These are phyloP conservation scores for Mycena kentingensis DNA, from an alignment of 768 basidiomycete species.

Conservation along the genomic window DNA sequence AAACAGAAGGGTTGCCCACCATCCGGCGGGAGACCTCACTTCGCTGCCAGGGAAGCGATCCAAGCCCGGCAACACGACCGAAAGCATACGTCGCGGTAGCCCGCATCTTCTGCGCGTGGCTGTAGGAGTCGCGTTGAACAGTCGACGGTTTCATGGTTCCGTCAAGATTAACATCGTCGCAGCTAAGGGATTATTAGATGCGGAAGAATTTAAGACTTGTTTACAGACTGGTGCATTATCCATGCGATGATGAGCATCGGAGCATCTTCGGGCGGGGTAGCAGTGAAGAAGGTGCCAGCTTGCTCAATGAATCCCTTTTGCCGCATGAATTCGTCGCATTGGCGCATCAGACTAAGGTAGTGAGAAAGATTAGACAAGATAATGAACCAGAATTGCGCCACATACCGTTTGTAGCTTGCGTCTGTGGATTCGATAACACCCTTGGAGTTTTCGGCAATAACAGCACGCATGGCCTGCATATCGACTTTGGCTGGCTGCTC, in stretches of 20 bases:
- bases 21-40: conserved; percentile 27
- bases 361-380: background rate
- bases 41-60: conserved; percentile 32
- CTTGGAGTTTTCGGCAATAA: conserved; percentile 29
- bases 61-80: conserved; percentile 24
- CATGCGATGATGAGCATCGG: conserved; percentile 29
- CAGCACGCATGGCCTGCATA: too few relatives aligned
- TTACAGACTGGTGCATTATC: conserved; percentile 31
- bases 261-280: conserved; percentile 17
- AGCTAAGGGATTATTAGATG: conserved; percentile 22
- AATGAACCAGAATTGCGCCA: too few relatives aligned
- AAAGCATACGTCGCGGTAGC: conserved; percentile 35
- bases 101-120: conserved; percentile 40
- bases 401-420: conserved; percentile 32
- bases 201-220: background rate
- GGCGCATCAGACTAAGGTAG: conserved; percentile 24
- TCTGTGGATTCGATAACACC: conserved; percentile 34
- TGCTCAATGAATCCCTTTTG: conserved; percentile 19
- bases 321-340: conserved; percentile 22
- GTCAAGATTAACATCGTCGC: conserved; percentile 30
- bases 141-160: conserved; percentile 22
- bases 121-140: conserved; percentile 22
- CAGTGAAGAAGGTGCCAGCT: conserved; percentile 22
- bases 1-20: conserved; percentile 34
- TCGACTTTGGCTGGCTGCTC: too few relatives aligned